These are phyloP conservation scores for Chloranthus sessilifolius DNA, from an alignment of 164 flowering plant genomes.

Conservation along the genomic window DNA sequence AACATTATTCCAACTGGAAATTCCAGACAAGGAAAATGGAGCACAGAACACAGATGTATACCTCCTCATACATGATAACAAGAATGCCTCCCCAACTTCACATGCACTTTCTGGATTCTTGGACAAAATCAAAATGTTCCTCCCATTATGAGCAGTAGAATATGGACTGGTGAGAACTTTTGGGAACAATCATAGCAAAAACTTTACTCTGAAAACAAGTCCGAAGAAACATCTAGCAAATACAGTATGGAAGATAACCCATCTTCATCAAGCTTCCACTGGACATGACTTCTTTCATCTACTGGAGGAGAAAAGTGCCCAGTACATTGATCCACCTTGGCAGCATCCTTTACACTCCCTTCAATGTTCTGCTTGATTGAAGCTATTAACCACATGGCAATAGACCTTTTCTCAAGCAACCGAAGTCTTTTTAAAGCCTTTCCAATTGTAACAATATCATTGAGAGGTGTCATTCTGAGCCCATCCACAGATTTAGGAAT, in stretches of 20 bases:
- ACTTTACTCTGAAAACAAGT: constrained; percentile 56
- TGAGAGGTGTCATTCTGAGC: constrained; percentile 15
- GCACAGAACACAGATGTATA: constrained; percentile 18
- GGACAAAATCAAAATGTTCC: constrained; percentile 40
- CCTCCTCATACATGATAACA: constrained; percentile 81
- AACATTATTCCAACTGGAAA: too few species aligned
- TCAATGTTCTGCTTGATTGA: constrained; percentile 62
- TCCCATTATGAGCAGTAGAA: constrained; percentile 52
- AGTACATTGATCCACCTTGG: constrained; percentile 49
- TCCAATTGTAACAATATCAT: constrained; percentile 66
- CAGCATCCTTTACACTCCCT: constrained; percentile 48
- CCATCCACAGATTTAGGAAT: constrained; percentile 41
- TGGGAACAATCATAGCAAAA: constrained; percentile 84
- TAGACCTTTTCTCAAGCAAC: constrained; percentile 54
- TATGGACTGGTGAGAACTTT: constrained; percentile 43
- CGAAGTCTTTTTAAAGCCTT: constrained; percentile 56
- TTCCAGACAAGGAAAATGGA: not conserved
- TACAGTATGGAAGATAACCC: constrained; percentile 68
- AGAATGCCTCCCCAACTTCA: constrained; percentile 82
- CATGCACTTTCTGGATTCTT: constrained; percentile 61
- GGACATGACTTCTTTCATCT: constrained; percentile 44
- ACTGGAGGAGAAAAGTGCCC: constrained; percentile 36
- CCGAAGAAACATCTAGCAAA: constrained; percentile 72
- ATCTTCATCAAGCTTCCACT: constrained; percentile 93
- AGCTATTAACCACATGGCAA: constrained; percentile 62